These are phyloP conservation scores for Penicillium concentricum DNA, from an alignment of 2,329 filamentous ascomycete genomes.

Conservation along the genomic window DNA sequence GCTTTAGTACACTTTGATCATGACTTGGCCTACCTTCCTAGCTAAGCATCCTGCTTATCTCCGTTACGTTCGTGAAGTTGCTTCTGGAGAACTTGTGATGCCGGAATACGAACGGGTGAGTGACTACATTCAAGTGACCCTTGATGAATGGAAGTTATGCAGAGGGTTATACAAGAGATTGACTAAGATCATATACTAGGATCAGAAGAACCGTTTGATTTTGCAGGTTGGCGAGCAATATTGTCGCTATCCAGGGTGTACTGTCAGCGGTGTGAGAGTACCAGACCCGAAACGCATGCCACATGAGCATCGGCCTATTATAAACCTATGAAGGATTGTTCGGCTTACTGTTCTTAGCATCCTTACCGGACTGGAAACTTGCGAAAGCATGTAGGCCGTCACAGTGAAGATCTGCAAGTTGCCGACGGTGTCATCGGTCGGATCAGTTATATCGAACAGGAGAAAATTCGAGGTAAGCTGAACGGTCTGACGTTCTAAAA, in stretches of 20 bases:
- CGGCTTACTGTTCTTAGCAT: not conserved
- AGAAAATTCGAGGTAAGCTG: not conserved
- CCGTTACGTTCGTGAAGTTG: not conserved
- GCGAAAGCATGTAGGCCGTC: not conserved
- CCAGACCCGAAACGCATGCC: not conserved
- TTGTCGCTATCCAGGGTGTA: not conserved
- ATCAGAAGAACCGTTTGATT: not conserved
- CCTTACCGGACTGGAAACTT: not conserved
- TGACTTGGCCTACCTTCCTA: not conserved
- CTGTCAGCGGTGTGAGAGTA: not conserved
- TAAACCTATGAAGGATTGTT: not conserved
- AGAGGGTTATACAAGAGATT: not conserved
- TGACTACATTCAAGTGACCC: not conserved
- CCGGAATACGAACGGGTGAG: not conserved
- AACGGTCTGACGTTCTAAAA: not conserved
- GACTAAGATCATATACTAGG: not conserved
- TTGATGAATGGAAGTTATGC: no score
- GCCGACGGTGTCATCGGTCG: not conserved
- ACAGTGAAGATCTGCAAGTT: not conserved
- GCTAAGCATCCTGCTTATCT: not conserved
- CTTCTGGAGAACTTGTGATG: not conserved
- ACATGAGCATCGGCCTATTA: not conserved
- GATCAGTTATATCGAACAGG: not conserved
- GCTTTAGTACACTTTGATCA: not conserved
- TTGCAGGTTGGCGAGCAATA: not conserved